Evolutionary conservation across 2,329 filamentous ascomycete genomes (phyloP).

Genomic region (Aspergillus costaricaensis): DNA sequence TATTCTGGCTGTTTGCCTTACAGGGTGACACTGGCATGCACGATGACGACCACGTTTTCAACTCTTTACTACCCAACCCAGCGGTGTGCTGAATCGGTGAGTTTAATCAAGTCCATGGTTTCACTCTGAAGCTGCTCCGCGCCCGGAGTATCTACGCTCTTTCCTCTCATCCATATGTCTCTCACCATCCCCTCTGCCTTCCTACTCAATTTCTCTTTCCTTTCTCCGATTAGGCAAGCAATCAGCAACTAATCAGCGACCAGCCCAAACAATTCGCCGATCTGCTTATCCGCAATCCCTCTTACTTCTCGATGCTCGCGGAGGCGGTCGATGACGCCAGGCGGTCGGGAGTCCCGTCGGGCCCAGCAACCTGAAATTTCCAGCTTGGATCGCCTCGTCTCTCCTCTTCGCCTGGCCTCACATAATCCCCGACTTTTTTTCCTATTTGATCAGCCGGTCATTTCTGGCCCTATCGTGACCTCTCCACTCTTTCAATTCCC

Average conservation of each 20-base stretch:
- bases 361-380: slow-evolving; percentile 2
- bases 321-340: slow-evolving; percentile 11
- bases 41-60: not conserved
- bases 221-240: not conserved
- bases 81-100: not conserved
- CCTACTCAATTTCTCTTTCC: not conserved
- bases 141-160: not conserved
- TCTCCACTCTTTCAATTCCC: not conserved
- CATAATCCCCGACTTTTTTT: not conserved
- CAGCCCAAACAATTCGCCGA: not conserved
- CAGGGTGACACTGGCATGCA: not conserved
- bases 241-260: not conserved
- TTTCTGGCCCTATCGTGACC: not conserved
- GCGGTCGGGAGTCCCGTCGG: slow-evolving; percentile 16
- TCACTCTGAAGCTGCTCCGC: not conserved
- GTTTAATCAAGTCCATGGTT: not conserved
- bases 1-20: not conserved
- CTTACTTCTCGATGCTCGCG: not conserved
- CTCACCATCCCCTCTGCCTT: not conserved
- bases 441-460: not conserved
- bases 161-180: not conserved
- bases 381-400: not conserved
- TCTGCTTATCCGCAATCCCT: not conserved
- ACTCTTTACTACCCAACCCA: not conserved
- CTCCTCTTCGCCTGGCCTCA: not conserved